Percentiles rank a stretch among this genome's conserved stretches.
Evolutionary conservation across 1,139 yeast species (phyloP).

Genomic region (Yarrowia galli): DNA sequence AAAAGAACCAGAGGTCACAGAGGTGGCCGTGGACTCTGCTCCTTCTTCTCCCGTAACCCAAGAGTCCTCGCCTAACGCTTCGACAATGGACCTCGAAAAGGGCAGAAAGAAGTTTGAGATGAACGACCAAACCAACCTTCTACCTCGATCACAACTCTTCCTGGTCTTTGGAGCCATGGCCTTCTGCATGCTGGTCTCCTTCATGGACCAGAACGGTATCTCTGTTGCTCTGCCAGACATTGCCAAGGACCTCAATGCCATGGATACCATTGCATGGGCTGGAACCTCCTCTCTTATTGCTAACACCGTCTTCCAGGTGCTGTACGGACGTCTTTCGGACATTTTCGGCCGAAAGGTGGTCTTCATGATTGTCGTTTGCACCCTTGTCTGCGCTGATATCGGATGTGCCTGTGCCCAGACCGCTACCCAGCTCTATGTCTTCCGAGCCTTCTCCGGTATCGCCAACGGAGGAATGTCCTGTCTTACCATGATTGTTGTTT

Average conservation of each 20-base stretch:
- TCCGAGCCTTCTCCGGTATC: constrained; percentile 60
- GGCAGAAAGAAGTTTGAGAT: constrained; percentile 13
- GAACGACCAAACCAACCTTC: constrained; percentile 33
- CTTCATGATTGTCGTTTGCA: constrained; percentile 55
- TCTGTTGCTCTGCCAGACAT: constrained; percentile 36
- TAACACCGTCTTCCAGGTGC: constrained; percentile 40
- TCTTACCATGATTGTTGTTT: constrained; percentile 57
- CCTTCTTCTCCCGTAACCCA: constrained; percentile 2
- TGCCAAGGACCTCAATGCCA: constrained; percentile 38
- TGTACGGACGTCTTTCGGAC: constrained; percentile 62
- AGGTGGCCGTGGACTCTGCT: constrained; percentile 5
- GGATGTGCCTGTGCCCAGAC: constrained; percentile 55
- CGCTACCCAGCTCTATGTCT: constrained; percentile 55
- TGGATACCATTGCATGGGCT: constrained; percentile 32
- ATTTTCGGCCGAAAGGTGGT: constrained; percentile 60
- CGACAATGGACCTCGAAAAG: constrained; percentile 15
- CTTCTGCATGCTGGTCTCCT: constrained; percentile 37
- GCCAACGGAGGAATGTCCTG: constrained; percentile 62
- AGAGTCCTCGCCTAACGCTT: background rate
- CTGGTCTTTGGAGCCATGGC: constrained; percentile 38
- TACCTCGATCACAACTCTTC: constrained; percentile 18
- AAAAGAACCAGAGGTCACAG: constrained; percentile 9
- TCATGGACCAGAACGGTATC: constrained; percentile 39
- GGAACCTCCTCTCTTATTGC: constrained; percentile 36
- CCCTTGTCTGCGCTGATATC: constrained; percentile 57